Percentiles rank a stretch among this genome's conserved stretches.
Conservation (phyloP, 257 asterid genomes). For the Solanum megistacrolobum region DNA sequence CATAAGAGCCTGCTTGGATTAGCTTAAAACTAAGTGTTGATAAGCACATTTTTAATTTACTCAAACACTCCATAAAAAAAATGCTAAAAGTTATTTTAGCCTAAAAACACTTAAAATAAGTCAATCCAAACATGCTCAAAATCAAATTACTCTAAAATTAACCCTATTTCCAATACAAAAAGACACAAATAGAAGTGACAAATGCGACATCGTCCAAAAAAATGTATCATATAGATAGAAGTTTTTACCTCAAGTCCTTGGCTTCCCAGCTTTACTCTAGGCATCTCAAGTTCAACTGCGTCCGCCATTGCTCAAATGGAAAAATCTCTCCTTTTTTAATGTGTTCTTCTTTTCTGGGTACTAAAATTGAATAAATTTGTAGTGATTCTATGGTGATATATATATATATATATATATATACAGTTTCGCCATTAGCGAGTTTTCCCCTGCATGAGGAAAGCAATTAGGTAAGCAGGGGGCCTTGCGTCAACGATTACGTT, state of each 20-base stretch:
- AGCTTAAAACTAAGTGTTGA: no score
- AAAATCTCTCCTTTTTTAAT: background rate
- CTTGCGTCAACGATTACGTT: background rate
- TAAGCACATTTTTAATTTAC: no score
- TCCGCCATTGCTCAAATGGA: background rate
- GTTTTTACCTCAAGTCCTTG: conserved; percentile 44
- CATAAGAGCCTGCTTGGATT: no score
- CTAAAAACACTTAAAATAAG: no score
- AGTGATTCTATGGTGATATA: background rate
- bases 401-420: no score
- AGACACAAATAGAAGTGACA: background rate
- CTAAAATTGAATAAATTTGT: background rate
- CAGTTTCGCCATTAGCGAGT: no score
- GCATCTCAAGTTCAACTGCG: conserved; percentile 9
- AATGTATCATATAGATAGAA: background rate
- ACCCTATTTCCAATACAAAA: background rate
- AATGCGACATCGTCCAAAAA: background rate
- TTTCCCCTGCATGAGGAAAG: background rate
- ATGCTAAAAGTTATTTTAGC: no score
- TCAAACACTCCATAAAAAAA: no score
- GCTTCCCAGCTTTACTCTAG: conserved; percentile 37
- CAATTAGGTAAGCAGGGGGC: background rate
- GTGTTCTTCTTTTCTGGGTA: background rate
- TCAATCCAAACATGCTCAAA: background rate
- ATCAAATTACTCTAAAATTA: background rate